Conservation (phyloP, 1,284 basidiomycete species). For the Puccinia coronata region DNA sequence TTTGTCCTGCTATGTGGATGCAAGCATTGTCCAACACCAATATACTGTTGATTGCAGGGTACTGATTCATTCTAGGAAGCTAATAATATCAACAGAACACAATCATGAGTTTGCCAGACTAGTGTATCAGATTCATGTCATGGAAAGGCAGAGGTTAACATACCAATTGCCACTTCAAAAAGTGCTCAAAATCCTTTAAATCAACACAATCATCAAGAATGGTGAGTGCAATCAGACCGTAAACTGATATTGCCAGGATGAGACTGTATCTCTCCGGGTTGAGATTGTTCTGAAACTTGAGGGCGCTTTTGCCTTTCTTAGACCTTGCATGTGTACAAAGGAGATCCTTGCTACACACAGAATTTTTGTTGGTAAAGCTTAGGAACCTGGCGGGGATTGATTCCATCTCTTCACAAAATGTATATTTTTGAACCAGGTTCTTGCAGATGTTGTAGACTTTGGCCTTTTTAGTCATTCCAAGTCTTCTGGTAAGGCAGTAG, state of each 20-base stretch:
- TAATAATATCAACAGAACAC: background rate
- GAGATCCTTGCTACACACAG: background rate
- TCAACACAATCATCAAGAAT: background rate
- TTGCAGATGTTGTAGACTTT: background rate
- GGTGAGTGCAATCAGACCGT: background rate
- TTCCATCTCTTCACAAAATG: background rate
- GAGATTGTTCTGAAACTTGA: background rate
- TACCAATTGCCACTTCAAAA: background rate
- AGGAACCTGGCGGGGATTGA: background rate
- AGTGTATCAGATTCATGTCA: too few species aligned
- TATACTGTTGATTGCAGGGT: background rate
- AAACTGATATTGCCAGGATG: background rate
- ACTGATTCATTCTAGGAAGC: background rate
- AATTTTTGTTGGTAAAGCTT: background rate
- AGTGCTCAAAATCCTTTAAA: slow-evolving; percentile 9
- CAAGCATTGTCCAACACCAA: background rate
- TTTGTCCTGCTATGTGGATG: too few species aligned
- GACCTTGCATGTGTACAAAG: background rate
- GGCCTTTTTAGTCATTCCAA: slow-evolving; percentile 7
- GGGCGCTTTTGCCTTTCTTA: background rate
- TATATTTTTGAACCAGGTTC: background rate
- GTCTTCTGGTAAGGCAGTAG: background rate
- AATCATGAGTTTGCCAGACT: background rate
- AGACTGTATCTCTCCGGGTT: background rate
- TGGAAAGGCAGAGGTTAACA: background rate